phyloP scores from a whole-genome alignment of 495 filamentous ascomycete genomes.

The Aspergillus haitiensis region DNA sequence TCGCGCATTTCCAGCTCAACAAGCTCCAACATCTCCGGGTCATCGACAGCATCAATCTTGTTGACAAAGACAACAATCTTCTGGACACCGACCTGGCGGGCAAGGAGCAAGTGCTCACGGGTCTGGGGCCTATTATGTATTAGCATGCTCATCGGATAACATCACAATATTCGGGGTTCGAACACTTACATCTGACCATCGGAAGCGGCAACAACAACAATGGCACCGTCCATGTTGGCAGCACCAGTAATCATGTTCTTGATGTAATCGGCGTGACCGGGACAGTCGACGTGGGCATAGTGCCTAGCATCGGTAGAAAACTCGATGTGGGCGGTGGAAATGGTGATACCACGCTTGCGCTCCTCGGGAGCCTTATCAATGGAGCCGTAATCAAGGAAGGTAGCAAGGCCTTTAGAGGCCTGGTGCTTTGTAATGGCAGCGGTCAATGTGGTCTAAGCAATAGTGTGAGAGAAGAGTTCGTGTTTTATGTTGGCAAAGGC shows the following conservation, averaged over 20 bases:
- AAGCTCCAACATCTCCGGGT: constrained; percentile 98
- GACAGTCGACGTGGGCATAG: constrained; percentile 99
- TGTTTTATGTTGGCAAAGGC: constrained; percentile 18
- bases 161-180: not conserved
- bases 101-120: constrained; percentile 94
- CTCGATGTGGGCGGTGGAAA: constrained; percentile 97
- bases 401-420: constrained; percentile 87
- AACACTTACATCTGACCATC: constrained; percentile 87
- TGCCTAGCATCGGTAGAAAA: constrained; percentile 88
- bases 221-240: constrained; percentile 95
- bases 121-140: constrained; percentile 78
- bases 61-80: constrained; percentile 99
- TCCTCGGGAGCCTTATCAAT: constrained; percentile 99
- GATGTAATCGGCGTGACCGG: constrained; percentile 99
- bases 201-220: constrained; percentile 97
- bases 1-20: constrained; percentile 99
- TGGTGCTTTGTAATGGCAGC: constrained; percentile 98
- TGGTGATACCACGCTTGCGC: constrained; percentile 99
- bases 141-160: constrained; percentile 20
- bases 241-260: constrained; percentile 99
- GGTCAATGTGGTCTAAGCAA: constrained; percentile 83
- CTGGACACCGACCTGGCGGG: constrained; percentile 96
- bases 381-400: constrained; percentile 91
- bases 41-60: constrained; percentile 95
- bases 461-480: constrained; percentile 30